These are phyloP conservation scores for Brassica balearica DNA, from an alignment of 441 rosid species.

Conservation along the genomic window DNA sequence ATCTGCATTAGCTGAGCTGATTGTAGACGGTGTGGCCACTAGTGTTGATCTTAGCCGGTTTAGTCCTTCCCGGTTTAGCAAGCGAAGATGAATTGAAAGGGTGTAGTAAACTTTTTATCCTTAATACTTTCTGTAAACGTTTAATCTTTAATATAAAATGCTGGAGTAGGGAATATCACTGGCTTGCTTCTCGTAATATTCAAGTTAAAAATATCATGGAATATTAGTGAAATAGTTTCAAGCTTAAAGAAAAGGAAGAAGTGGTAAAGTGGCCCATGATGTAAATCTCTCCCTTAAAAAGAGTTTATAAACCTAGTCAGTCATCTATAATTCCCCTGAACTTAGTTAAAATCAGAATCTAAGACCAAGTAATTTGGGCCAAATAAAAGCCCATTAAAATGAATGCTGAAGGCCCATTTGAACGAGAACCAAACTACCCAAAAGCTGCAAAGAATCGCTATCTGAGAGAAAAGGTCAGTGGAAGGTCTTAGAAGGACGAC, in stretches of 20 bases:
- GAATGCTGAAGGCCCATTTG: not conserved
- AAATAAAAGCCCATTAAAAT: not conserved
- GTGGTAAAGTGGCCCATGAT: too few relatives aligned
- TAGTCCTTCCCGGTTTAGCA: slow-evolving; percentile 5
- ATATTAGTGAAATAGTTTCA: too few relatives aligned
- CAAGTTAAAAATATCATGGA: not conserved
- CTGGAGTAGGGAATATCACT: not conserved
- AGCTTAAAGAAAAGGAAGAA: too few relatives aligned
- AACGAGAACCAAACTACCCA: not conserved
- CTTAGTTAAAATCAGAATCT: too few relatives aligned
- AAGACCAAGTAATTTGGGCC: not conserved
- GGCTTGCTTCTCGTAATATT: not conserved
- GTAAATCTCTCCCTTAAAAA: too few relatives aligned
- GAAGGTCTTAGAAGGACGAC: slow-evolving; percentile 16
- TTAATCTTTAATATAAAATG: not conserved
- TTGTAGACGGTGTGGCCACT: slow-evolving; percentile 1
- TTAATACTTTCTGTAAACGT: not conserved
- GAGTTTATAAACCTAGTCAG: too few relatives aligned
- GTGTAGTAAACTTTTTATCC: not conserved
- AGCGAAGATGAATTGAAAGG: not conserved
- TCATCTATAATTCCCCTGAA: too few relatives aligned
- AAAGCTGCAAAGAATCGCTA: not conserved
- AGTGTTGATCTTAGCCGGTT: slow-evolving; percentile 7
- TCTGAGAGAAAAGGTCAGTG: slow-evolving; percentile 10
- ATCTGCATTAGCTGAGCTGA: not conserved